Percentiles rank a stretch among this genome's conserved stretches.
Evolutionary conservation across 2,329 filamentous ascomycete species (phyloP).

Genomic region (Penicillium sp.): DNA sequence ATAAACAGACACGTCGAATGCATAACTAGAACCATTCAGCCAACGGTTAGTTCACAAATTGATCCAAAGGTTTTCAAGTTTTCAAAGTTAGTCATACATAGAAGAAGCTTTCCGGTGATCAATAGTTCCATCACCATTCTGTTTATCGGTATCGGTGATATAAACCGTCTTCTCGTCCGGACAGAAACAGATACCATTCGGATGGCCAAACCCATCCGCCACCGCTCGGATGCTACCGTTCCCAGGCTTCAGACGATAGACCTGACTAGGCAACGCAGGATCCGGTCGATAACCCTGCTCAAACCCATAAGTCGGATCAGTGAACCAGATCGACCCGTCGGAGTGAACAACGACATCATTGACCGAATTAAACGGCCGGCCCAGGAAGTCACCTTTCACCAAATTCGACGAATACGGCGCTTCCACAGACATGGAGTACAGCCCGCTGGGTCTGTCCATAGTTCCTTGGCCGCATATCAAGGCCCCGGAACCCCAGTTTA

Average conservation of each 20-base stretch:
- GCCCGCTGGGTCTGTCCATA: slow-evolving; percentile 7
- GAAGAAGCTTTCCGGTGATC: slow-evolving; percentile 21
- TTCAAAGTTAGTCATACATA: slow-evolving; percentile 23
- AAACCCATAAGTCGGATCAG: slow-evolving; percentile 40
- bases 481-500: slow-evolving; percentile 46
- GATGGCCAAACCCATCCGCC: slow-evolving; percentile 42
- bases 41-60: not conserved
- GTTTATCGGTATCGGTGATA: slow-evolving; percentile 43
- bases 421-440: slow-evolving; percentile 18
- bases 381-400: slow-evolving; percentile 36
- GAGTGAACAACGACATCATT: slow-evolving; percentile 42
- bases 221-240: slow-evolving; percentile 38
- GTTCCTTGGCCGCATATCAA: slow-evolving; percentile 48
- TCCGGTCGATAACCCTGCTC: slow-evolving; percentile 37
- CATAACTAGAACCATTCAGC: slow-evolving; percentile 38
- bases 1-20: slow-evolving; percentile 48
- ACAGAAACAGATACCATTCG: slow-evolving; percentile 48
- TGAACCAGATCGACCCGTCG: slow-evolving; percentile 43
- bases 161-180: slow-evolving; percentile 44
- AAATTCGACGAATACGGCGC: slow-evolving; percentile 25
- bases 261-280: slow-evolving; percentile 38
- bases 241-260: slow-evolving; percentile 42
- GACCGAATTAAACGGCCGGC: slow-evolving; percentile 40
- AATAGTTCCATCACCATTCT: slow-evolving; percentile 23
- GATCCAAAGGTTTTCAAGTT: not conserved